Evolutionary conservation across 208 protist genomes (phyloP).

Genomic region (Balamuthia mandrillaris): DNA sequence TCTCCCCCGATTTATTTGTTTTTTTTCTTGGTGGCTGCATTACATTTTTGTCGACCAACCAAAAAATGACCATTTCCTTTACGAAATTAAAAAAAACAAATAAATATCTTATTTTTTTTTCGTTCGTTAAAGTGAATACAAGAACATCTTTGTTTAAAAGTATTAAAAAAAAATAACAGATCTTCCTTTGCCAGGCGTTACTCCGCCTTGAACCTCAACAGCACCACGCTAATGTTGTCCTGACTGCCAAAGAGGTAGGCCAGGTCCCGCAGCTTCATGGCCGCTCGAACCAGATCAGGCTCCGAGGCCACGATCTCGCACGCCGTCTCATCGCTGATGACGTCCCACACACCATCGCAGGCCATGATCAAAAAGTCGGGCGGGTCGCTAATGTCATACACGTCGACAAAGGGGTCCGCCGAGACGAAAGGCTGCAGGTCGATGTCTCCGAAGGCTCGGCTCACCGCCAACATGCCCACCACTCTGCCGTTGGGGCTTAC

Average conservation of each 20-base stretch:
- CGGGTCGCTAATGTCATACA: slow-evolving; percentile 37
- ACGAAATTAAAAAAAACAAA: too few relatives aligned
- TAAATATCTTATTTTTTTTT: neutral
- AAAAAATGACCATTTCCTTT: too few relatives aligned
- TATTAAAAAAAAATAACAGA: slow-evolving; percentile 19
- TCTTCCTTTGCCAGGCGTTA: neutral
- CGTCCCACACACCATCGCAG: slow-evolving; percentile 74
- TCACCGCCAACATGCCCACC: slow-evolving; percentile 57
- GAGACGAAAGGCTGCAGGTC: slow-evolving; percentile 63
- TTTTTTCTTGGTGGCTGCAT: too few relatives aligned
- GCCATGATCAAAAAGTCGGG: slow-evolving; percentile 51
- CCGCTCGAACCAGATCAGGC: slow-evolving; percentile 49
- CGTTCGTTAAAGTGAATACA: too few relatives aligned
- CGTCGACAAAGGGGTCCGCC: slow-evolving; percentile 62
- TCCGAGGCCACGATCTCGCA: slow-evolving; percentile 39
- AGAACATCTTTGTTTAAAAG: neutral
- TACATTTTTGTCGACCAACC: too few relatives aligned
- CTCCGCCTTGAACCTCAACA: slow-evolving; percentile 52
- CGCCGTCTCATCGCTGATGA: slow-evolving; percentile 26
- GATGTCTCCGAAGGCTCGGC: slow-evolving; percentile 59
- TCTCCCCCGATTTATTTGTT: too few relatives aligned
- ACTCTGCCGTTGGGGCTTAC: slow-evolving; percentile 25
- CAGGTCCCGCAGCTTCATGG: slow-evolving; percentile 63
- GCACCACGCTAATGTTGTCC: slow-evolving; percentile 67
- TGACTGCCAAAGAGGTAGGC: slow-evolving; percentile 60